phyloP scores from a whole-genome alignment of 306 rosid species.

The Hippophae gyantsensis region DNA sequence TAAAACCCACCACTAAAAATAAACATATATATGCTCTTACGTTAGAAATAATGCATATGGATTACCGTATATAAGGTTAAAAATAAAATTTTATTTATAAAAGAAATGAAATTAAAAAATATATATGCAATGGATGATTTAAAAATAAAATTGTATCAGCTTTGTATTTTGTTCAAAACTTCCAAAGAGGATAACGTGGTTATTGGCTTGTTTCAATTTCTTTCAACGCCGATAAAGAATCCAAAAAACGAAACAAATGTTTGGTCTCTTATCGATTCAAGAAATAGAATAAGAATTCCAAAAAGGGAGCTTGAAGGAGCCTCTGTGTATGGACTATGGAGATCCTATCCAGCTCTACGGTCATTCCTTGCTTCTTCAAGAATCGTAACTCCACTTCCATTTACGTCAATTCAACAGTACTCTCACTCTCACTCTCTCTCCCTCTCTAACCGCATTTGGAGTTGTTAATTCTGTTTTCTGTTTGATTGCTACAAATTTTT shows the following conservation, averaged over 20 bases:
- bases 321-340: constrained; percentile 37
- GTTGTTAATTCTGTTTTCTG: constrained; percentile 3
- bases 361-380: constrained; percentile 11
- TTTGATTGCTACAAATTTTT: neutral
- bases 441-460: neutral
- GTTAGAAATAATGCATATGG: too few species aligned
- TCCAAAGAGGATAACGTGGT: too few species aligned
- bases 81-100: too few species aligned
- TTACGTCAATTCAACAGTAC: constrained; percentile 32
- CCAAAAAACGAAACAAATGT: neutral
- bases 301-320: neutral
- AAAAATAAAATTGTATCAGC: too few species aligned
- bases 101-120: too few species aligned
- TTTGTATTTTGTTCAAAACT: too few species aligned
- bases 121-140: too few species aligned
- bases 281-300: neutral
- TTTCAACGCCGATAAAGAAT: neutral
- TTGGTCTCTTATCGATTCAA: neutral
- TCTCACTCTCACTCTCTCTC: constrained; percentile 2
- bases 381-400: constrained; percentile 4
- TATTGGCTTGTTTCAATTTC: neutral
- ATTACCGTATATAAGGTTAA: too few species aligned
- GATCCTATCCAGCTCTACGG: constrained; percentile 34
- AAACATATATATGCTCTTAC: too few species aligned
- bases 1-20: too few species aligned